Base-by-base conservation (phyloP, 2,329 filamentous ascomycete species). In the Aschersonia sp. region DNA sequence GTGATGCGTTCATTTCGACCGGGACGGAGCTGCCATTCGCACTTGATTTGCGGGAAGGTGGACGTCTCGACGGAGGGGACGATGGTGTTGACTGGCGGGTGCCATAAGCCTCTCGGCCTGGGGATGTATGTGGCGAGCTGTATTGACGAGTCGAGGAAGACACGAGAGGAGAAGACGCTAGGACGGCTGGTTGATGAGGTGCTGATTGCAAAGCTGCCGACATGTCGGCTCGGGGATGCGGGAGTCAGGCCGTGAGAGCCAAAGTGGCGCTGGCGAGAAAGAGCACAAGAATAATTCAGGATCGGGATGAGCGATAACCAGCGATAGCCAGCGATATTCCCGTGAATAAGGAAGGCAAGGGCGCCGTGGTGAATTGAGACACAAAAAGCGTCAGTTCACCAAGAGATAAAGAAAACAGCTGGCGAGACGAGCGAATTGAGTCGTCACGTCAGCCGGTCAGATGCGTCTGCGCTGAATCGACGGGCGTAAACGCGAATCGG, bases 151-250 rank as follows among this genome's bases (percentile, higher is more conserved):
- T 69, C 46, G 71, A 65, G 35, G 72, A 61, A 53, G 75, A 66
- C 43, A 69, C 62, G 52, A 75, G 65, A 53, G 74, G 69, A 54
- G 72, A 70, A 51, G 71, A 67, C 48, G 70, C 64, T 55, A 73
- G 61, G 53, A 68, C 66, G 52, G 68, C 65, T 59, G 74, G 72
- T 60, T 75, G 74, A 62, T 77, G 75, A 56, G 75, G 69, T 60
- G 72, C 66, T 54, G 75, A 68, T 65, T 83, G 80, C 61, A 84
- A 67, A 57, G 75, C 75, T 70, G 79, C 75, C 64, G 60, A 65
- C 63, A 65, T 66, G 50, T n/a, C 40, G 20, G n/a, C 10, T 28
- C 20, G 9, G 38, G 49, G 44, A 48, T 30, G 47, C 45, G 20
- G 20, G 20, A 20, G 20, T 20, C 20, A 20, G 20, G 20, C 20